Percentiles rank a stretch among this genome's conserved stretches.
Conservation (phyloP, 306 rosid species). For the Sphenostylis stenocarpa region DNA sequence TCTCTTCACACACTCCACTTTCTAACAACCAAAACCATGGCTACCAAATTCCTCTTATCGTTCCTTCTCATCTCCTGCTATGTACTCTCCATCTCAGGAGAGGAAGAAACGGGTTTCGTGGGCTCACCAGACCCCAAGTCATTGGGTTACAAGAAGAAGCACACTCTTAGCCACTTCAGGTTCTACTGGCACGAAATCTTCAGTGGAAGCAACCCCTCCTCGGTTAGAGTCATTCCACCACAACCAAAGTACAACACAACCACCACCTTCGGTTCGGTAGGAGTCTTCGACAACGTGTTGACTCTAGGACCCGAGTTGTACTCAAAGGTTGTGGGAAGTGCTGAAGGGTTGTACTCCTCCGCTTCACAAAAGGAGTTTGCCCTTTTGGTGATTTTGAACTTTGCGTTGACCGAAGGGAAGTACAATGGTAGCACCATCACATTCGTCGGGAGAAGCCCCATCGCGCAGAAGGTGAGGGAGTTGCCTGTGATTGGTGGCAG, state of each 20-base stretch:
- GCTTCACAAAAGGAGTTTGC: slow-evolving; percentile 40
- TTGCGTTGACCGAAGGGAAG: slow-evolving; percentile 50
- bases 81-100: neutral
- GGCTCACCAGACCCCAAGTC: slow-evolving; percentile 30
- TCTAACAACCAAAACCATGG: neutral
- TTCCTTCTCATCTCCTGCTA: slow-evolving; percentile 14
- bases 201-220: slow-evolving; percentile 22
- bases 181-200: slow-evolving; percentile 58
- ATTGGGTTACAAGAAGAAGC: slow-evolving; percentile 17
- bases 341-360: slow-evolving; percentile 50
- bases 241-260: neutral
- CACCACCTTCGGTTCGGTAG: slow-evolving; percentile 4
- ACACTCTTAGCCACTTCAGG: slow-evolving; percentile 48
- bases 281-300: slow-evolving; percentile 20
- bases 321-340: slow-evolving; percentile 38
- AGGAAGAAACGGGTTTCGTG: slow-evolving; percentile 16
- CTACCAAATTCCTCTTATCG: neutral
- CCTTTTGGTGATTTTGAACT: slow-evolving; percentile 47
- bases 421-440: slow-evolving; percentile 63
- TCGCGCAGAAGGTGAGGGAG: slow-evolving; percentile 44
- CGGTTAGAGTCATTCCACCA: slow-evolving; percentile 14
- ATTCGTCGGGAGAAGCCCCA: slow-evolving; percentile 50
- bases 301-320: slow-evolving; percentile 34
- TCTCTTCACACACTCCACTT: neutral
- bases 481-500: slow-evolving; percentile 71